phyloP scores from a whole-genome alignment of 176 grass and related monocot species.

The Metroxylon sagu region DNA sequence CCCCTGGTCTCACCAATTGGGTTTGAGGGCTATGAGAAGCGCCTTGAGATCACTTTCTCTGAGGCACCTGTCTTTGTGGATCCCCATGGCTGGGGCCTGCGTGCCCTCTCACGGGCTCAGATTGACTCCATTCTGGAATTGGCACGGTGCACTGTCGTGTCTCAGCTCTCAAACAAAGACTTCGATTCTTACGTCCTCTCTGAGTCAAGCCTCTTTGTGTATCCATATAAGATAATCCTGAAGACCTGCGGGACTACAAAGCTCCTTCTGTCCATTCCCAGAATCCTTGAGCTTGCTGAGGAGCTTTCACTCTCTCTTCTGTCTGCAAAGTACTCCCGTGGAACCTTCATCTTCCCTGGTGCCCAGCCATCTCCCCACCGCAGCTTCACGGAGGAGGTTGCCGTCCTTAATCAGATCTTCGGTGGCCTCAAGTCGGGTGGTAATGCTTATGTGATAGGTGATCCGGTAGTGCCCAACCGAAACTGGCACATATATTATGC shows the following conservation, averaged over 20 bases:
- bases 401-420: conserved; percentile 22
- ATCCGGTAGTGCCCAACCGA: conserved; percentile 10
- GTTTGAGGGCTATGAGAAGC: conserved; percentile 43
- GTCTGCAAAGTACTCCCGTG: conserved; percentile 35
- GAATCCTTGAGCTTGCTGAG: conserved; percentile 28
- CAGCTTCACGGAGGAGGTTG: conserved; percentile 35
- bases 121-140: conserved; percentile 34
- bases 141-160: conserved; percentile 31
- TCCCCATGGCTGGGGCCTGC: conserved; percentile 22
- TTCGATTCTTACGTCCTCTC: conserved; percentile 47
- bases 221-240: conserved; percentile 29
- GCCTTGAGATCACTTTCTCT: conserved; percentile 35
- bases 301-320: conserved; percentile 23
- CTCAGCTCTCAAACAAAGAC: conserved; percentile 33
- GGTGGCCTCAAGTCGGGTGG: conserved; percentile 34
- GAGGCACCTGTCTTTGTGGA: conserved; percentile 32
- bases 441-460: conserved; percentile 29
- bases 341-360: conserved; percentile 39
- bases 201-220: conserved; percentile 38
- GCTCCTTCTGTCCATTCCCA: conserved; percentile 36
- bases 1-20: conserved; percentile 22
- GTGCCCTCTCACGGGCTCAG: conserved; percentile 22
- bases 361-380: conserved; percentile 34
- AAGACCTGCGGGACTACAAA: conserved; percentile 43
- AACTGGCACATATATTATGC: conserved; percentile 40